phyloP scores from a whole-genome alignment of 2,329 filamentous ascomycete species.

The Septoria linicola region DNA sequence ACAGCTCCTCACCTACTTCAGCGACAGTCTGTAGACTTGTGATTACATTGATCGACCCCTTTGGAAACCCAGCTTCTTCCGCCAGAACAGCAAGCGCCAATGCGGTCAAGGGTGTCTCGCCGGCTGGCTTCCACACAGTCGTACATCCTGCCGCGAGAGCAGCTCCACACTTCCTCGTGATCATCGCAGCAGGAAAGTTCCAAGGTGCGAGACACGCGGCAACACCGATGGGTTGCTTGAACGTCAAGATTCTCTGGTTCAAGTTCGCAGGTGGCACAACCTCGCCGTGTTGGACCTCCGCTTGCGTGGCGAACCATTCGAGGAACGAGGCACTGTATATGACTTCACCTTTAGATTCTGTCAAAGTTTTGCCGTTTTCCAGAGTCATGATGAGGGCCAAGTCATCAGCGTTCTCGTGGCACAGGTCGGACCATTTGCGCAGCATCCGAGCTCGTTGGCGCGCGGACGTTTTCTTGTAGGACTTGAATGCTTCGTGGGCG shows the following conservation, averaged over 20 bases:
- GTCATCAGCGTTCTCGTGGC: conserved; percentile 34
- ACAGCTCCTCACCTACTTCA: conserved; percentile 29
- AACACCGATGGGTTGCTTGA: conserved; percentile 36
- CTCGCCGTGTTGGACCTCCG: conserved; percentile 30
- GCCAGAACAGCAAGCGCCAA: conserved; percentile 33
- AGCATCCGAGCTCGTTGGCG: conserved; percentile 30
- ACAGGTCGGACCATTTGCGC: conserved; percentile 34
- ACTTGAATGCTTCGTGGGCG: conserved; percentile 27
- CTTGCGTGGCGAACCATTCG: conserved; percentile 37
- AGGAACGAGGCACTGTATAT: conserved; percentile 35
- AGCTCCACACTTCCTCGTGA: conserved; percentile 37
- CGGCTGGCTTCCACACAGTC: conserved; percentile 34
- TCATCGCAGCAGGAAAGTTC: conserved; percentile 42
- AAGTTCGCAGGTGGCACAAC: conserved; percentile 26
- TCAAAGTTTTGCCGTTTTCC: conserved; percentile 38
- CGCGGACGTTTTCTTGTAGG: conserved; percentile 28
- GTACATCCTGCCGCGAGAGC: conserved; percentile 40
- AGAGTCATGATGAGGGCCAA: conserved; percentile 34
- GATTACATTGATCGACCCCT: conserved; percentile 32
- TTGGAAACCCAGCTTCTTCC: conserved; percentile 33
- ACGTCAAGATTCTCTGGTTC: conserved; percentile 28
- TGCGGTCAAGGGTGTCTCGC: conserved; percentile 35
- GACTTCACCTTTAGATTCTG: conserved; percentile 36
- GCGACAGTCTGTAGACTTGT: conserved; percentile 26
- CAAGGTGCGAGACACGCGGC: conserved; percentile 33